Evolutionary conservation across 1,284 basidiomycete genomes (phyloP).

Genomic region (Tremellales sp.): DNA sequence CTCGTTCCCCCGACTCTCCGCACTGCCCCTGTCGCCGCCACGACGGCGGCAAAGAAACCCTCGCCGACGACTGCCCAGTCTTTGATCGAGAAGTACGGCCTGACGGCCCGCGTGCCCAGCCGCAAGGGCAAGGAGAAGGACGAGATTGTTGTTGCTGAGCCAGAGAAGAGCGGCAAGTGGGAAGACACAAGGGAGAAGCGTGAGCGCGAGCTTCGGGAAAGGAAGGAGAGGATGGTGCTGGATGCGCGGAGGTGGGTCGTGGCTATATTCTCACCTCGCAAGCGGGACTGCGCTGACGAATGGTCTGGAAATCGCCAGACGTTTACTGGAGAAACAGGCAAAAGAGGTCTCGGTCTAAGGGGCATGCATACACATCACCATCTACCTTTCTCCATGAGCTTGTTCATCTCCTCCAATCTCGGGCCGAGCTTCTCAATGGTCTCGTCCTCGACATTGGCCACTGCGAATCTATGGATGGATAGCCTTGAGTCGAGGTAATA

Average conservation of each 20-base stretch:
- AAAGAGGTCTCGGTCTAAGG: not conserved
- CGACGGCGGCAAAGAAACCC: conserved; percentile 8
- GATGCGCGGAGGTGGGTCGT: conserved; percentile 41
- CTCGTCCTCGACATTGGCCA: conserved; percentile 72
- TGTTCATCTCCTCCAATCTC: conserved; percentile 55
- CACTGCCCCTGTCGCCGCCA: conserved; percentile 9
- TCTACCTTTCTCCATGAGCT: conserved; percentile 26
- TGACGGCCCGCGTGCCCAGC: conserved; percentile 20
- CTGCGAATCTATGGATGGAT: conserved; percentile 56
- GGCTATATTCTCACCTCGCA: not conserved
- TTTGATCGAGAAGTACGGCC: conserved; percentile 39
- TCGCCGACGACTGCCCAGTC: conserved; percentile 13
- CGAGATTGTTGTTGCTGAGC: not conserved
- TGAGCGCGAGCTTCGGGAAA: conserved; percentile 37
- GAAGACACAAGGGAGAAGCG: conserved; percentile 41
- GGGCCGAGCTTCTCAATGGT: conserved; percentile 59
- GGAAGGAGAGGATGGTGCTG: conserved; percentile 46
- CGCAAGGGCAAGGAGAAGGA: conserved; percentile 27
- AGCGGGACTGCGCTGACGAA: not conserved
- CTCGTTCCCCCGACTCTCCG: conserved; percentile 15
- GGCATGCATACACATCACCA: too few relatives aligned
- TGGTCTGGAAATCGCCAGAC: conserved; percentile 13
- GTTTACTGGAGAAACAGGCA: conserved; percentile 38
- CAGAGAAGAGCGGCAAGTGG: conserved; percentile 28
- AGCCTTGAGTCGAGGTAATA: conserved; percentile 4